A percentile compares a stretch with the other conserved stretches of the same genome.
These are phyloP conservation scores for Linderniella brevidens DNA, from an alignment of 257 asterid genomes.

Conservation along the genomic window DNA sequence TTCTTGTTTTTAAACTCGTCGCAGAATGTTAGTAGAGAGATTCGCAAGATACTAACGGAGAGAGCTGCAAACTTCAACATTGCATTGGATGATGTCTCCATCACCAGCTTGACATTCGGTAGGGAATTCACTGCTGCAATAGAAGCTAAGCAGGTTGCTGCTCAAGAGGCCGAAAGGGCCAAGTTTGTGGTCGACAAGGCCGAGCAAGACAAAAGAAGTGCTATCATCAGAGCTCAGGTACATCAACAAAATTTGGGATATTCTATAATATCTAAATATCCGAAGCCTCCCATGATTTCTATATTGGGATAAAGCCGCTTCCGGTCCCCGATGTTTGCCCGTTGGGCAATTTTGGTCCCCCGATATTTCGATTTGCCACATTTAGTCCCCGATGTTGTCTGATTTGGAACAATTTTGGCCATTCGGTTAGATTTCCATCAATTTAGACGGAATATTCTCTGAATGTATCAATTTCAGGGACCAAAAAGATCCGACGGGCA, in stretches of 20 bases:
- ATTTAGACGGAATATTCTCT: too few species aligned
- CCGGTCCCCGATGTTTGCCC: too few species aligned
- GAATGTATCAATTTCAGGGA: too few species aligned
- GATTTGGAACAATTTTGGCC: too few species aligned
- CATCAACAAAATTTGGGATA: neutral
- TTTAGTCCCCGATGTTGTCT: too few species aligned
- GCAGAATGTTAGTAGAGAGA: slow-evolving; percentile 81
- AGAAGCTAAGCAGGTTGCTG: slow-evolving; percentile 96
- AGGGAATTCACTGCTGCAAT: slow-evolving; percentile 85
- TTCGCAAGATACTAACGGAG: slow-evolving; percentile 55
- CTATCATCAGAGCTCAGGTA: slow-evolving; percentile 90
- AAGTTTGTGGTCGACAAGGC: slow-evolving; percentile 89
- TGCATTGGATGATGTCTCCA: slow-evolving; percentile 91
- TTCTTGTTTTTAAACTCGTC: too few species aligned
- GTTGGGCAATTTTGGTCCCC: too few species aligned
- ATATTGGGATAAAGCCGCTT: too few species aligned
- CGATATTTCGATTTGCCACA: too few species aligned
- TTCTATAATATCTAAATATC: neutral
- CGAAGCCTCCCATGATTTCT: too few species aligned
- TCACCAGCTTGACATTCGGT: slow-evolving; percentile 71
- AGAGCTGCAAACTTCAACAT: slow-evolving; percentile 80
- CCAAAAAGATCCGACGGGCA: too few species aligned
- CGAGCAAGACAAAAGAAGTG: slow-evolving; percentile 83
- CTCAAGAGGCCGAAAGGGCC: slow-evolving; percentile 95
- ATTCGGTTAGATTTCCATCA: too few species aligned